phyloP scores from a whole-genome alignment of 2,329 filamentous ascomycete species.

The Fusarium circinatum region DNA sequence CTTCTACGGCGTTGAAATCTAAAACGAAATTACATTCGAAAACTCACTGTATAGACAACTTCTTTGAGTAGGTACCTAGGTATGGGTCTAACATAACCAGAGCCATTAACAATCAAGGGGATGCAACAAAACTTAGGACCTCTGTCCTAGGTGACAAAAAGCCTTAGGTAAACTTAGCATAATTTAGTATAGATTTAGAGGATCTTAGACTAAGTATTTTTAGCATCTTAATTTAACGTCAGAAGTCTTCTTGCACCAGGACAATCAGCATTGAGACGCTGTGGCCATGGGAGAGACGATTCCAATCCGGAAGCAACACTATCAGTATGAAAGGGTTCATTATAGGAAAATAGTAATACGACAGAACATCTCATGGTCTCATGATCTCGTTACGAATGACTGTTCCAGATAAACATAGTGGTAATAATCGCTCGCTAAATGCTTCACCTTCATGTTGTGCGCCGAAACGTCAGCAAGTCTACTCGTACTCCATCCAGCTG shows the following conservation, averaged over 20 bases:
- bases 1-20: background rate
- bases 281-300: background rate
- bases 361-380: background rate
- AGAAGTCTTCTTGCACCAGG: no score
- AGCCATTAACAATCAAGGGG: background rate
- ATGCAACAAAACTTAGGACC: no score
- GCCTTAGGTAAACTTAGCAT: no score
- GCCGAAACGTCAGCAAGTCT: background rate
- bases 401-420: background rate
- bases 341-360: background rate
- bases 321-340: background rate
- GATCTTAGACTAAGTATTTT: no score
- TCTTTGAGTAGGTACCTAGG: background rate
- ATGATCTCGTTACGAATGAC: background rate
- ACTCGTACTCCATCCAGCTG: background rate
- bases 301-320: background rate
- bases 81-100: background rate
- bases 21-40: background rate
- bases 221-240: no score
- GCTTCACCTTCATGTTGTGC: background rate
- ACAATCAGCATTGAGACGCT: background rate
- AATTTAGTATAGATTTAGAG: no score
- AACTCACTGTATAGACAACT: background rate
- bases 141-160: no score
- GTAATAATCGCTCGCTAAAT: conserved; percentile 8